Base-by-base conservation (phyloP, 495 filamentous ascomycete species). In the Staphylotrichum tortipilum region DNA sequence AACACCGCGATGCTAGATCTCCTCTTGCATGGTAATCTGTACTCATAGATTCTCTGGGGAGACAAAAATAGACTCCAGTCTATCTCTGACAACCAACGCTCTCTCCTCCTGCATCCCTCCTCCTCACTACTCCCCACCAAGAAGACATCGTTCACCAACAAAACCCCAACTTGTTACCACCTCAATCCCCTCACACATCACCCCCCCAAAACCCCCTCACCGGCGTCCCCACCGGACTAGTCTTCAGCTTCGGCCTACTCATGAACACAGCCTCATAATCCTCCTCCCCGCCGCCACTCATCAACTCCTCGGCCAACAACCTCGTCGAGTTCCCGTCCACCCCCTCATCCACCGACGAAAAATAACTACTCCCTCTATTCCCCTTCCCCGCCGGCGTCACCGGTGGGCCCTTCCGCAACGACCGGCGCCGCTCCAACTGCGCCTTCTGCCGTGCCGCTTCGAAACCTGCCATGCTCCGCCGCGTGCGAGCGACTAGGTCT, bases 251-350 rank as follows among this genome's bases (percentile, higher is more conserved):
- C 2, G 89, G 89, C 52, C 89, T 66, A 33, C 86, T 88, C 67
- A 82, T 89, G 67, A 95, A 95, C 1, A 95, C 82, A 44, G 83
- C 85, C 41, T 85, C 83, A 60, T 92, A 89, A 55, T 84, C 83
- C 60, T 90, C 88, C 49, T 86, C 85, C 14, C 81, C 82, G 43
- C 83, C 78, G n/a, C 52, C 63, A 18, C 30, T 59, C 30, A 64
- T 44, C 50, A 64, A 34, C 52, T 63, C 61, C 52, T 64, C 64
- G 8, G 55, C 53, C 19, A 64, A 30, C 42, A 64, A 12, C 48
- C 51, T 23, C 43, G 49, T 70, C 24, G 51, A 56, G 31, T 61
- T 56, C 53, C 29, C 50, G 31, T 43, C 47, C 21, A 24, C 55
- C 61, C 61, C 51, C 51, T 71, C 70, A 6, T 69, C 64, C 37